Evolutionary conservation across 441 rosid species (phyloP).

Genomic region (Theobroma grandiflorum): DNA sequence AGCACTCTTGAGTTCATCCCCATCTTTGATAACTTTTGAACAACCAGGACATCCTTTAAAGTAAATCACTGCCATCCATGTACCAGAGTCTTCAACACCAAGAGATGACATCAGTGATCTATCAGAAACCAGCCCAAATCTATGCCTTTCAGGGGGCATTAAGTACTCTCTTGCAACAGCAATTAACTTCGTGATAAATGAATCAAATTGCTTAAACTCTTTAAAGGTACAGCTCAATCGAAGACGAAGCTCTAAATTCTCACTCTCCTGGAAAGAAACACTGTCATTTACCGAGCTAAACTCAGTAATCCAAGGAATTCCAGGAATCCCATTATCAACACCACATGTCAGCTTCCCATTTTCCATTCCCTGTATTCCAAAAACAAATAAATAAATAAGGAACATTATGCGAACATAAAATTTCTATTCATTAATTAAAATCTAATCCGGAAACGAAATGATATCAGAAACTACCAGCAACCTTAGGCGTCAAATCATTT

Average conservation of each 20-base stretch:
- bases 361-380: conserved; percentile 51
- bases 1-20: conserved; percentile 57
- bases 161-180: conserved; percentile 68
- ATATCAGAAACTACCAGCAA: conserved; percentile 82
- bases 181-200: conserved; percentile 68
- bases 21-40: conserved; percentile 70
- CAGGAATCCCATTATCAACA: conserved; percentile 53
- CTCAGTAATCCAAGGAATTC: conserved; percentile 71
- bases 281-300: conserved; percentile 56
- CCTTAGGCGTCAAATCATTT: conserved; percentile 66
- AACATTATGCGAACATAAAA: conserved; percentile 22
- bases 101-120: conserved; percentile 63
- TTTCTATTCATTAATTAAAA: conserved; percentile 23
- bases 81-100: conserved; percentile 55
- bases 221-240: conserved; percentile 63
- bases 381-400: conserved; percentile 19
- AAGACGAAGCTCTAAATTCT: conserved; percentile 34
- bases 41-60: conserved; percentile 80
- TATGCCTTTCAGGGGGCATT: conserved; percentile 70
- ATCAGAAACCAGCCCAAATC: conserved; percentile 81
- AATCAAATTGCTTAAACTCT: conserved; percentile 70
- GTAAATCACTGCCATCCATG: conserved; percentile 72
- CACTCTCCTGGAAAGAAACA: conserved; percentile 46
- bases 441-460: conserved; percentile 39
- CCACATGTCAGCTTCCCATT: conserved; percentile 61